Base-by-base conservation (phyloP, 768 basidiomycete species). In the Tylopilus intermedius region DNA sequence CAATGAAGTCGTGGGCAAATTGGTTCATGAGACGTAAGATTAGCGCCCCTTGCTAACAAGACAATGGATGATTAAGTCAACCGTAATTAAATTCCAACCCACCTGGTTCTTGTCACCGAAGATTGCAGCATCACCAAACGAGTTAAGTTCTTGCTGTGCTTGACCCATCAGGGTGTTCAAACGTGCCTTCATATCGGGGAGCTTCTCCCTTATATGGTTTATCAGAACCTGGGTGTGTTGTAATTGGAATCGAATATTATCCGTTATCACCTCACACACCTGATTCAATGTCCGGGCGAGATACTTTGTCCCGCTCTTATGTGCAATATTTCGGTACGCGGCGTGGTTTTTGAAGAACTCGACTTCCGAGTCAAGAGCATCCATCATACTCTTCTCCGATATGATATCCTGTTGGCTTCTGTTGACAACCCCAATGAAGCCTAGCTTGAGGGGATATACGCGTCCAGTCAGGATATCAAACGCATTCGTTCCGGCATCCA, bases 401-500 rank as follows among this genome's bases (percentile, higher is more conserved):
- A 88, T 94, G 70, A 99, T 98, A 69, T 99, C 96, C 68, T 94
- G 93, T 68, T 99, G 96, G 62, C 91, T 94, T 51, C 96, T 86
- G 66, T 96, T 96, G 53, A 99, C 96, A 11, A 98, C 88, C 18
- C 96, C 96, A 58, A 98, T 94, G 71, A 99, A 99, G 42, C 96
- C 96, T 10, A 99, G 80, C 69, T 97, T 98, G 57, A 99, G 82
- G 30, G 96, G 96, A 71, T 99, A 99, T 41, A 97, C 90, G 54
- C 95, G 88, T 38, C 96, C 96, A 0, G 92, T 97, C 35, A 98
- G 80, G 59, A 98, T 86, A 70, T 99, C 95, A 33, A 94, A 74
- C 21, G 96, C 96, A 68, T 99, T 97, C 33, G 96, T 99, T 27
- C 96, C 96, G 6, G 94, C 94, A 63, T 98, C 96, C 96, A 99